Evolutionary conservation across 306 rosid species (phyloP), one percentile per base, ranked within the genome.

Genomic region (Myrica gale): DNA sequence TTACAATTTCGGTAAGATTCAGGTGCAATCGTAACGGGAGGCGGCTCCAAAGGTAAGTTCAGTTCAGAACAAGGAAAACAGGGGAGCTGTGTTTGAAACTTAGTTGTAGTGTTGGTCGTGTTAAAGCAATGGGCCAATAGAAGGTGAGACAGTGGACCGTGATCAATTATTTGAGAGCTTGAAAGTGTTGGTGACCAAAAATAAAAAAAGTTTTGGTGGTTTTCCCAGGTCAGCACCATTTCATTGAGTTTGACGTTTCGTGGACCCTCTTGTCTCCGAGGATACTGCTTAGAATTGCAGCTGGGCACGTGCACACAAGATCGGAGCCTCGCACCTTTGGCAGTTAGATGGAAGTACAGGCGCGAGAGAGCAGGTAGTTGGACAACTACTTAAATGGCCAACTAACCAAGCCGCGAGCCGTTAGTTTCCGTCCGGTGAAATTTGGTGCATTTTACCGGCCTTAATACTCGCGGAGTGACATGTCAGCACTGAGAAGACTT

Each of bases 281-380:
- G 19, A 62, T 15, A 13, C 20, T 1, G 37, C 41, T 32, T 8
- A 42, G 70, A 65, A 65, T 42, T 41, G 21, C 70, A 65, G 70
- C 23, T 65, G 47, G 70, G 50, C 70, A 65, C 70, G 50, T 41
- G 70, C 26, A 41, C 23, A 42, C 8, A 2, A 17, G 48, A 7
- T 42, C 70, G 70, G 26, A 42, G 26, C 15, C 50, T n/a, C 11
- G 7, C 6, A 16, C 9, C 12, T 2, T 19, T 17, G 12, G 48
- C 70, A 42, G 70, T 65, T 65, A 42, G 70, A 65, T 65, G 70
- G 63, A 32, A 21, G 39, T 21, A 11, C 16, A 48, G n/a, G 46
- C 20, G 68, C 46, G 68, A 37, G 46, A 15, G 5, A 62, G 1
- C 15, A 37, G 15, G 68, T 62, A 0, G 68, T 62, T 62, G 46